Conservation (phyloP, 2,329 filamentous ascomycete species). For the Verticillium dahliae region DNA sequence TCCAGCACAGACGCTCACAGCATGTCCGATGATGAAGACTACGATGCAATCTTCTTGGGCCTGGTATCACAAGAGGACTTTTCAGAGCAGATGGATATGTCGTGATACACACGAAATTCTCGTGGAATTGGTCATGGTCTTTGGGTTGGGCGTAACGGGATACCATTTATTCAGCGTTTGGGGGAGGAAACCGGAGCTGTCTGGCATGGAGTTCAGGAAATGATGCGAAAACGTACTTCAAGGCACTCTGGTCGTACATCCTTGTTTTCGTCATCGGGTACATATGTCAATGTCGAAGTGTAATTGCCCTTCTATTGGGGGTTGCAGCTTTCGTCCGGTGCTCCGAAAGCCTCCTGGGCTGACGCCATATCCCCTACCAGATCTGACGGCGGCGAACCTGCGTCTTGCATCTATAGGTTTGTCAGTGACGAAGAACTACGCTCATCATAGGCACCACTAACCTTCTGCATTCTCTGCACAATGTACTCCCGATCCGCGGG, state of each 20-base stretch:
- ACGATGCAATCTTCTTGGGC: conserved; percentile 61
- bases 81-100: conserved; percentile 41
- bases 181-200: not conserved
- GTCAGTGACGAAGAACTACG: conserved; percentile 9
- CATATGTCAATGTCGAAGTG: not conserved
- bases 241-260: conserved; percentile 6
- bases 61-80: conserved; percentile 41
- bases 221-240: not conserved
- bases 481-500: conserved; percentile 81
- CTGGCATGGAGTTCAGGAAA: not conserved
- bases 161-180: not conserved
- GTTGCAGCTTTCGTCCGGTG: conserved; percentile 55
- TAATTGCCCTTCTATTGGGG: conserved; percentile 43
- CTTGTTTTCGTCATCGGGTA: conserved; percentile 1
- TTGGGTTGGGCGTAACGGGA: not conserved
- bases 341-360: conserved; percentile 64
- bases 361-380: conserved; percentile 85
- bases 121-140: not conserved
- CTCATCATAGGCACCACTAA: conserved; percentile 30
- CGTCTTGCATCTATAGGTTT: conserved; percentile 79
- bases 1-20: conserved; percentile 23
- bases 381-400: conserved; percentile 83
- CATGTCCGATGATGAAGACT: conserved; percentile 51
- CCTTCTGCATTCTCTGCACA: conserved; percentile 96
- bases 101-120: conserved; percentile 18